Percentiles rank a stretch among this genome's conserved stretches.
Evolutionary conservation across 1,284 basidiomycete genomes (phyloP).

Genomic region (Sutorius eximius): DNA sequence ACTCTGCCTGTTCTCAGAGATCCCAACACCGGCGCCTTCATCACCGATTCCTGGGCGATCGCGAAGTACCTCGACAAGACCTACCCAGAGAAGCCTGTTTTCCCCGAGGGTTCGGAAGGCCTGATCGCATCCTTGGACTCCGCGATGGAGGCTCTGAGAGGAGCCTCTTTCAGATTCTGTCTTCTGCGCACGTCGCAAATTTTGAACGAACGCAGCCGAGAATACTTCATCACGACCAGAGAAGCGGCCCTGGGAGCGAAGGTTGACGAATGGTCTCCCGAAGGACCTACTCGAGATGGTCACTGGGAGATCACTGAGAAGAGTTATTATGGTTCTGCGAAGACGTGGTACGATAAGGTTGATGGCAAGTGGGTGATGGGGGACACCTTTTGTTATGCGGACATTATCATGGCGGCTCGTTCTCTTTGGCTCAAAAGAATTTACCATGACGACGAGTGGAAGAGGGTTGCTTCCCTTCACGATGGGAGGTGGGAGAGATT

Average conservation of each 20-base stretch:
- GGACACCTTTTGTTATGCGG: slow-evolving; percentile 31
- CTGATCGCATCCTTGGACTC: slow-evolving; percentile 35
- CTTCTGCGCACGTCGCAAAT: slow-evolving; percentile 14
- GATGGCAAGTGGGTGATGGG: slow-evolving; percentile 30
- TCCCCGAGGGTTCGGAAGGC: slow-evolving; percentile 35
- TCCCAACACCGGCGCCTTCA: slow-evolving; percentile 30
- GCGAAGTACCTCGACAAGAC: slow-evolving; percentile 46
- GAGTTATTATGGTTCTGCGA: slow-evolving; percentile 1
- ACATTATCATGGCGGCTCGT: slow-evolving; percentile 25
- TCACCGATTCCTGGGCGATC: slow-evolving; percentile 41
- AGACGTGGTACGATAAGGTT: slow-evolving; percentile 19
- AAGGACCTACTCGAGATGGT: slow-evolving; percentile 25
- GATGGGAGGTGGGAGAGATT: slow-evolving; percentile 26
- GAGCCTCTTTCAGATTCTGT: slow-evolving; percentile 5
- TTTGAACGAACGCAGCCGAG: slow-evolving; percentile 25
- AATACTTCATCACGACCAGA: slow-evolving; percentile 12
- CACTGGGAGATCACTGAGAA: slow-evolving; percentile 23
- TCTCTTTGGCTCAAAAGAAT: slow-evolving; percentile 19
- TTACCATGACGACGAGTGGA: slow-evolving; percentile 27
- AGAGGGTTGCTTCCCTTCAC: slow-evolving; percentile 21
- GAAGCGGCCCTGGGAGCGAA: background rate
- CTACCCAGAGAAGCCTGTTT: slow-evolving; percentile 42
- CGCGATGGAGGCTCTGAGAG: slow-evolving; percentile 5
- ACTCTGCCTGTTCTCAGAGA: slow-evolving; percentile 39
- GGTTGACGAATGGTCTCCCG: slow-evolving; percentile 25